These are phyloP conservation scores for Colletotrichum orchidophilum DNA, from an alignment of 2,329 filamentous ascomycete species.

Conservation along the genomic window DNA sequence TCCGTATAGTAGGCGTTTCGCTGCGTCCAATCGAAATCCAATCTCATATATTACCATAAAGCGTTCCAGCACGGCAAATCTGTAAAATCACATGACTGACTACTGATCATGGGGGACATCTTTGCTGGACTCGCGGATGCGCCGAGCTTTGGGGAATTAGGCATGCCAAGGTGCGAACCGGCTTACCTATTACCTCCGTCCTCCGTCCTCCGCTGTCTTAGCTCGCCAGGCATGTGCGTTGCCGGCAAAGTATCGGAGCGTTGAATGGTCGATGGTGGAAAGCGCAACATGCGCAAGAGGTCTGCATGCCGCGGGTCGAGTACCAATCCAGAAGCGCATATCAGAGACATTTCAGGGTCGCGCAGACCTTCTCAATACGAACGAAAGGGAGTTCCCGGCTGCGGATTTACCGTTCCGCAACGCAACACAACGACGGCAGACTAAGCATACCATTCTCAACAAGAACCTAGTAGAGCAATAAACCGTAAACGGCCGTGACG, in stretches of 20 bases:
- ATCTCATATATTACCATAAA: constrained; percentile 2
- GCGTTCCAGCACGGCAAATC: background rate
- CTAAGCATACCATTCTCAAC: background rate
- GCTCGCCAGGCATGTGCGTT: background rate
- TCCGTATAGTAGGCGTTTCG: background rate
- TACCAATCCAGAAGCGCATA: background rate
- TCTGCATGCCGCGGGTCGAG: background rate
- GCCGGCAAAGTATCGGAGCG: background rate
- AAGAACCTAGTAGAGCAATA: background rate
- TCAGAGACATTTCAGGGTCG: constrained; percentile 13
- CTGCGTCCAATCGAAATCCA: constrained; percentile 1
- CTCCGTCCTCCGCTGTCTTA: background rate
- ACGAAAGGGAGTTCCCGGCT: background rate
- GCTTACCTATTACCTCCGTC: background rate
- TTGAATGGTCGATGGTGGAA: background rate
- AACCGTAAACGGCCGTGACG: background rate
- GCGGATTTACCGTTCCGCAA: background rate
- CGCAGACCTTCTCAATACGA: background rate
- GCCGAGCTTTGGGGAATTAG: background rate
- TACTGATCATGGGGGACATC: no score
- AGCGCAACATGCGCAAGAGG: background rate
- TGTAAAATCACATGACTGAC: no score
- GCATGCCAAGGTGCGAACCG: background rate
- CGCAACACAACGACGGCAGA: background rate
- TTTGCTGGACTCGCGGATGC: background rate